A percentile compares a stretch with the other conserved stretches of the same genome.
phyloP scores from a whole-genome alignment of 345 rosid species.

The Draba incana region DNA sequence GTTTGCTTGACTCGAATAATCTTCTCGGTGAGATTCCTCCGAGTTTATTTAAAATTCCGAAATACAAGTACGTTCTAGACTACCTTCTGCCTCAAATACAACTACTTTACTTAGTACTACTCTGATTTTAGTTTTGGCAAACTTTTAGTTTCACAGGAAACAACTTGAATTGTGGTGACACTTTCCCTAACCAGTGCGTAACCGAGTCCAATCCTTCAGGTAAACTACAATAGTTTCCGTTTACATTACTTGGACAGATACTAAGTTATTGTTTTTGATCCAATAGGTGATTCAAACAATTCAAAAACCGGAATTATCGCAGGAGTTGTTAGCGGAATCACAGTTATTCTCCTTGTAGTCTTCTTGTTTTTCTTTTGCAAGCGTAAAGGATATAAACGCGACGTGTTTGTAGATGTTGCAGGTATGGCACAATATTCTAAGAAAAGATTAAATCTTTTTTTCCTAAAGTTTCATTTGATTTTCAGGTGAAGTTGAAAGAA shows the following conservation, averaged over 20 bases:
- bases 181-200: conserved; percentile 49
- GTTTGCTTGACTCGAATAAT: conserved; percentile 75
- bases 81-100: neutral
- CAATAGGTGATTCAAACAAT: conserved; percentile 63
- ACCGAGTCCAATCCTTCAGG: conserved; percentile 62
- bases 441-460: neutral
- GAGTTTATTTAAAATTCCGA: conserved; percentile 58
- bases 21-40: conserved; percentile 79
- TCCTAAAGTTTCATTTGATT: neutral
- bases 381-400: conserved; percentile 67
- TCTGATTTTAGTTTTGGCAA: conserved; percentile 29
- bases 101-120: neutral
- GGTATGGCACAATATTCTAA: conserved; percentile 47
- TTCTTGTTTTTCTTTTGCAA: conserved; percentile 60
- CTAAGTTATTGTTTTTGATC: conserved; percentile 16
- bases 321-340: conserved; percentile 69
- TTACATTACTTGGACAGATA: conserved; percentile 7
- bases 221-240: conserved; percentile 23
- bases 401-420: conserved; percentile 89
- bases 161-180: conserved; percentile 66
- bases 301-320: conserved; percentile 66
- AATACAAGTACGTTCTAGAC: conserved; percentile 69
- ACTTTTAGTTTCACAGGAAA: conserved; percentile 79
- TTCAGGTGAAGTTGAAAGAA: conserved; percentile 93
- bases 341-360: conserved; percentile 56